phyloP scores from a whole-genome alignment of 2,329 filamentous ascomycete species.

The Meredithiella fracta region DNA sequence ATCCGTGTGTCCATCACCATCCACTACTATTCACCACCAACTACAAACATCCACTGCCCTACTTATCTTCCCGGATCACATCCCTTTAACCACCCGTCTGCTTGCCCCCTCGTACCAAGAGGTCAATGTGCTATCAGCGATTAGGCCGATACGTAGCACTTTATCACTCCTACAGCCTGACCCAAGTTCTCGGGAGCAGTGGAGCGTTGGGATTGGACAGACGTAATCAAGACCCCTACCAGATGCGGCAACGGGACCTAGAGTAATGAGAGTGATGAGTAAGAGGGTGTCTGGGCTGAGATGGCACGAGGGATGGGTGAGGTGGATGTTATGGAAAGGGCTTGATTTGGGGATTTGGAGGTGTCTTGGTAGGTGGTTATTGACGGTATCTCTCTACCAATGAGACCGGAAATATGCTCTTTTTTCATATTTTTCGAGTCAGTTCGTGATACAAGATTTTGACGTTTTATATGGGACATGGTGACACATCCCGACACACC shows the following conservation, averaged over 20 bases:
- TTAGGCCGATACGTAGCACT: constrained; percentile 6
- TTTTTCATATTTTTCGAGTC: no score
- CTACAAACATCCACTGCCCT: neutral
- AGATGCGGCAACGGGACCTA: neutral
- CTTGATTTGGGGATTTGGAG: no score
- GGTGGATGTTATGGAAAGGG: neutral
- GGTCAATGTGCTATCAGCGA: neutral
- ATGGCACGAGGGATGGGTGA: neutral
- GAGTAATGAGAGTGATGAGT: neutral
- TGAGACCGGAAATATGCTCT: no score
- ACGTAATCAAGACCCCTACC: neutral
- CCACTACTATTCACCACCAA: no score
- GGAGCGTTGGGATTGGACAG: neutral
- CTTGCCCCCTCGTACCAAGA: neutral
- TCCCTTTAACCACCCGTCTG: neutral
- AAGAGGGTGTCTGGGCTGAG: neutral
- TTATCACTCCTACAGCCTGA: neutral
- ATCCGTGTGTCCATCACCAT: no score
- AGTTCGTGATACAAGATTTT: no score
- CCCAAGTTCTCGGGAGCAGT: neutral
- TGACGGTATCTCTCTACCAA: no score
- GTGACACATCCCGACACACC: no score
- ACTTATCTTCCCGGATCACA: neutral
- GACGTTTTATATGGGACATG: no score
- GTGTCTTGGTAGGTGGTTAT: no score